Base-by-base conservation (phyloP, 345 rosid species). In the Hevea brasiliensis region DNA sequence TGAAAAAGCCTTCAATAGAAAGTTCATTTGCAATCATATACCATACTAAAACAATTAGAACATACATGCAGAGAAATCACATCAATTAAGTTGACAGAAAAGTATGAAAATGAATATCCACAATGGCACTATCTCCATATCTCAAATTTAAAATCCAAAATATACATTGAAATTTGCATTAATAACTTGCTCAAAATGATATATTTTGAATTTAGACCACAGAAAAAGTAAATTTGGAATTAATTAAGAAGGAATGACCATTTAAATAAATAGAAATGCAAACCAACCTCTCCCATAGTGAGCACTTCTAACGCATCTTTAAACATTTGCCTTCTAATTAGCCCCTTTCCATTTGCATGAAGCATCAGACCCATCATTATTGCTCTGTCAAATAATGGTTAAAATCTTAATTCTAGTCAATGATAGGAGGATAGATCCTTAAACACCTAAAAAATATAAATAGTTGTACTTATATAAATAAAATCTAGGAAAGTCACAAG, bases 291-390 rank as follows among this genome's bases (percentile, higher is more conserved):
- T 42, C 93, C 97, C 98, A 89, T 95, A 50, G 84, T 81, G 59
- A 95, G 98, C 71, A 90, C 94, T 85, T 95, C 97, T 45, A 92
- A 23, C 32, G 98, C 99, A 82, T 95, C 98, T 63, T 82, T 74
- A 74, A 81, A 90, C 90, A 81, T 82, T 54, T 84, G 81, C 74
- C 55, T 87, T 74, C 60, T 83, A 10, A 95, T 85, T 50, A 92
- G 76, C 42, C 81, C 84, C 80, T 94, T 94, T 23, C 84, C 98
- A 76, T 85, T 90, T 21, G 92, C 81, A 68, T 95, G 97, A 72
- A 95, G 89, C 92, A 92, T 89, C 83, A 95, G 84, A 63, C 97
- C 99, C 92, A 87, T 92, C 98, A 92, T 90, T 65, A 87, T 84
- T 9, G 96, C 94, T 80, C 99, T 92, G 80, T 75, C 63, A 66